Conservation (phyloP, 345 rosid species). For the Eucalyptus camaldulensis region DNA sequence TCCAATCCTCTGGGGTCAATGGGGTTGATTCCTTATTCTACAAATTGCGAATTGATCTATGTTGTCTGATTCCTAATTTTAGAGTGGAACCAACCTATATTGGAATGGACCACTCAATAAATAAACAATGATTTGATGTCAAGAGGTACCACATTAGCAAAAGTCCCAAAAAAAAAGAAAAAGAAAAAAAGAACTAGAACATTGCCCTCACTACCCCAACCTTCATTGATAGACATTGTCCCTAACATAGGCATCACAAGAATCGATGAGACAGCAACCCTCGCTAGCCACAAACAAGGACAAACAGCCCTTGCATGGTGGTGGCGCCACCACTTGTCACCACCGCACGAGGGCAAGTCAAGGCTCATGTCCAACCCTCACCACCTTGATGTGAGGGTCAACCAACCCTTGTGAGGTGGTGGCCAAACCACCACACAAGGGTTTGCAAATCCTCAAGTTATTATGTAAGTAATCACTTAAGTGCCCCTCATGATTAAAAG, state of each 20-base stretch:
- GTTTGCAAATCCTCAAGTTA: not conserved
- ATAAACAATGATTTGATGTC: too few relatives aligned
- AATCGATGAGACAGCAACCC: not conserved
- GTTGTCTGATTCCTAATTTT: not conserved
- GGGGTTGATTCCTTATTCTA: not conserved
- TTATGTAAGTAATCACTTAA: too few relatives aligned
- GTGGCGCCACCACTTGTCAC: not conserved
- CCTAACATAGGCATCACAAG: not conserved
- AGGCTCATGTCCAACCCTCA: not conserved
- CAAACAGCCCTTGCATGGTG: not conserved
- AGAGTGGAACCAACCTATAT: not conserved
- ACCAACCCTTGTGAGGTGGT: not conserved
- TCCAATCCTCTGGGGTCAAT: not conserved
- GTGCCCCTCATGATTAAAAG: too few relatives aligned
- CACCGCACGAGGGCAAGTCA: accelerated
- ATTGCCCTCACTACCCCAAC: not conserved
- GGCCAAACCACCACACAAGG: not conserved
- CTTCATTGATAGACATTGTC: not conserved
- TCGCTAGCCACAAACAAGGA: not conserved
- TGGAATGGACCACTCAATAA: not conserved
- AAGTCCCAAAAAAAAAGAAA: not conserved
- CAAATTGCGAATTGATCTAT: accelerated
- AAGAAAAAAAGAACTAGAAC: not conserved
- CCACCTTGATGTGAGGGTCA: not conserved
- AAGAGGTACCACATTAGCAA: too few relatives aligned